Conservation (phyloP, 2,329 filamentous ascomycete species). For the Alternaria hordeiaustralica region DNA sequence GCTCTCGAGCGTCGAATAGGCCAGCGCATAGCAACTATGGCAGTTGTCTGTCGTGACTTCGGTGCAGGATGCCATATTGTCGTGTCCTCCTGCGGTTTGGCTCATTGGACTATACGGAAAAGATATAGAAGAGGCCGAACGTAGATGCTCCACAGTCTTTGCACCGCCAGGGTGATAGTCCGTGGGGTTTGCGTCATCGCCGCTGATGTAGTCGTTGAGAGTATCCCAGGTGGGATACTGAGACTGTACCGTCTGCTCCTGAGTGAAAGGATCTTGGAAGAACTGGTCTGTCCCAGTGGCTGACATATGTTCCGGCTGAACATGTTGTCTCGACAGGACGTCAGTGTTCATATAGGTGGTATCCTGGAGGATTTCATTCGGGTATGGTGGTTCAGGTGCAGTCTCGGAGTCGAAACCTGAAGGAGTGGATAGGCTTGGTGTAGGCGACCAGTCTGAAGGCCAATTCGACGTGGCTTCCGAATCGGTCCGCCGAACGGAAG, state of each 20-base stretch:
- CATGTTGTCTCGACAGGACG: slow-evolving; percentile 19
- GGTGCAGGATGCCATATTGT: slow-evolving; percentile 14
- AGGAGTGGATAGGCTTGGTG: slow-evolving; percentile 33
- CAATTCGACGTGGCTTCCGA: slow-evolving; percentile 25
- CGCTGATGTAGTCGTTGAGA: slow-evolving; percentile 34
- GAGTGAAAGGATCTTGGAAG: slow-evolving; percentile 38
- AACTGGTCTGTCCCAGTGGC: slow-evolving; percentile 29
- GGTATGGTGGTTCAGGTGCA: slow-evolving; percentile 36
- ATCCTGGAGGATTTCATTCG: slow-evolving; percentile 27
- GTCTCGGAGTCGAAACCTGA: slow-evolving; percentile 38
- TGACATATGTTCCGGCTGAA: slow-evolving; percentile 21
- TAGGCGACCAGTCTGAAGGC: slow-evolving; percentile 35
- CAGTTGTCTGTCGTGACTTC: slow-evolving; percentile 28
- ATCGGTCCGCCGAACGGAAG: slow-evolving; percentile 24
- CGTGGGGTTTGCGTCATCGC: slow-evolving; percentile 30
- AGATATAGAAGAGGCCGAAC: slow-evolving; percentile 10
- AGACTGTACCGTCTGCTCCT: slow-evolving; percentile 32
- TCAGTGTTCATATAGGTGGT: slow-evolving; percentile 34
- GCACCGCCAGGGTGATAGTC: slow-evolving; percentile 28
- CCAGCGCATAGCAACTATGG: slow-evolving; percentile 40
- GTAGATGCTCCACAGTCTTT: neutral
- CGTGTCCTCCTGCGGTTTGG: slow-evolving; percentile 13
- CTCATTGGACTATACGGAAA: slow-evolving; percentile 29
- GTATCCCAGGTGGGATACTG: slow-evolving; percentile 34
- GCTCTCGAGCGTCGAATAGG: slow-evolving; percentile 40